Conservation (phyloP, 768 basidiomycete species). For the Phylloporus sp. region DNA sequence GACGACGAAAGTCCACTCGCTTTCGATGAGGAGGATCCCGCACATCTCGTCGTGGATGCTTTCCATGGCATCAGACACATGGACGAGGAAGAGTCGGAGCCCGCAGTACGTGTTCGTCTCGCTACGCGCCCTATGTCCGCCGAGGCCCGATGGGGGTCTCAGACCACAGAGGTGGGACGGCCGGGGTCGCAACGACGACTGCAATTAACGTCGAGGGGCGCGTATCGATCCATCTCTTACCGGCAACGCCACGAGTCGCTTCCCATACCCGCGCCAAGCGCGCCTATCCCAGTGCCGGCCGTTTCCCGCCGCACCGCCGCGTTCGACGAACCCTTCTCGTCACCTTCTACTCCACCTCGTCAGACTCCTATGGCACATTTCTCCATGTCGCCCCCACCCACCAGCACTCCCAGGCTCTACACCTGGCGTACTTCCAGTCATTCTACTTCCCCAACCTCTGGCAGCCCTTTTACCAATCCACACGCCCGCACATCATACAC, state of each 20-base stretch:
- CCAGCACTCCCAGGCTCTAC: slow-evolving; percentile 54
- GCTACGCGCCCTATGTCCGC: slow-evolving; percentile 11
- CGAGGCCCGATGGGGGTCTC: slow-evolving; percentile 7
- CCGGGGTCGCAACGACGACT: slow-evolving; percentile 5
- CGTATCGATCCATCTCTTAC: neutral
- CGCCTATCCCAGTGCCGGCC: slow-evolving; percentile 29
- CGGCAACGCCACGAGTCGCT: slow-evolving; percentile 6
- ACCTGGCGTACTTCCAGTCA: slow-evolving; percentile 41
- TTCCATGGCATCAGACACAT: slow-evolving; percentile 28
- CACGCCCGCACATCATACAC: slow-evolving; percentile 54
- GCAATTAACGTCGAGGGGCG: neutral
- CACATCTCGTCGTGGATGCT: slow-evolving; percentile 35
- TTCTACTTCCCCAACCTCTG: slow-evolving; percentile 33
- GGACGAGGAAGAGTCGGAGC: slow-evolving; percentile 10
- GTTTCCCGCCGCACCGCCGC: slow-evolving; percentile 17
- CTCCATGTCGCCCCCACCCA: slow-evolving; percentile 50
- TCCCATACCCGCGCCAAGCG: slow-evolving; percentile 21
- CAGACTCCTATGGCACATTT: slow-evolving; percentile 20
- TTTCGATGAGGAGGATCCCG: slow-evolving; percentile 39
- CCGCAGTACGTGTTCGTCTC: slow-evolving; percentile 23
- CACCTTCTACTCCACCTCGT: slow-evolving; percentile 32
- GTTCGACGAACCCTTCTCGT: slow-evolving; percentile 17
- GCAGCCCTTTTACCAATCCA: slow-evolving; percentile 53
- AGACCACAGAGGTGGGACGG: slow-evolving; percentile 2
- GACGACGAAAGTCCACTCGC: slow-evolving; percentile 49